Evolutionary conservation across 1,284 basidiomycete genomes (phyloP).

Genomic region (Inonotus obliquus): DNA sequence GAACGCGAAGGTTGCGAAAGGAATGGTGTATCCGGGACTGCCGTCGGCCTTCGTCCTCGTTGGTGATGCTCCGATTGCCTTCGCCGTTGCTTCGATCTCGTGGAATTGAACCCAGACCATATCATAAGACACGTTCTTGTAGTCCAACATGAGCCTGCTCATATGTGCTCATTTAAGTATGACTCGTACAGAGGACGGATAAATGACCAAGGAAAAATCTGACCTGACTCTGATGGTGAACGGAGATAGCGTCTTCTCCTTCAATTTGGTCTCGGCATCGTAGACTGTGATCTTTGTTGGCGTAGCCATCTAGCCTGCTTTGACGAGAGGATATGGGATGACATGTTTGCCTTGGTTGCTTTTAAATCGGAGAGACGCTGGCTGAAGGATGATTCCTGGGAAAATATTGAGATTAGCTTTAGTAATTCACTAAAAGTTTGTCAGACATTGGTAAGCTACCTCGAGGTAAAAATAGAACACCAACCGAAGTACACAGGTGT

Average conservation of each 20-base stretch:
- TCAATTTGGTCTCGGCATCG: constrained; percentile 24
- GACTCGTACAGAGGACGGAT: too few relatives aligned
- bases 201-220: constrained; percentile 20
- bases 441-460: too few relatives aligned
- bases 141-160: constrained; percentile 33
- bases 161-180: neutral
- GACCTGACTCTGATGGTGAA: constrained; percentile 31
- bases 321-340: too few relatives aligned
- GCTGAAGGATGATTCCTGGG: too few relatives aligned
- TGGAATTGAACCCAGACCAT: constrained; percentile 39
- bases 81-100: constrained; percentile 33
- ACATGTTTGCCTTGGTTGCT: too few relatives aligned
- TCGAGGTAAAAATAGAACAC: too few relatives aligned
- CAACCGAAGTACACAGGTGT: too few relatives aligned
- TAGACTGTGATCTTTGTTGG: constrained; percentile 26
- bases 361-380: too few relatives aligned
- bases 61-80: constrained; percentile 30
- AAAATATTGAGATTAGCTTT: too few relatives aligned
- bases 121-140: constrained; percentile 36
- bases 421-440: too few relatives aligned
- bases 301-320: neutral
- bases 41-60: constrained; percentile 28
- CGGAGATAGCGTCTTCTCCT: constrained; percentile 27
- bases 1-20: constrained; percentile 29
- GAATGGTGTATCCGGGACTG: constrained; percentile 33